phyloP scores from a whole-genome alignment of 441 rosid genomes.

The Adansonia grandidieri region DNA sequence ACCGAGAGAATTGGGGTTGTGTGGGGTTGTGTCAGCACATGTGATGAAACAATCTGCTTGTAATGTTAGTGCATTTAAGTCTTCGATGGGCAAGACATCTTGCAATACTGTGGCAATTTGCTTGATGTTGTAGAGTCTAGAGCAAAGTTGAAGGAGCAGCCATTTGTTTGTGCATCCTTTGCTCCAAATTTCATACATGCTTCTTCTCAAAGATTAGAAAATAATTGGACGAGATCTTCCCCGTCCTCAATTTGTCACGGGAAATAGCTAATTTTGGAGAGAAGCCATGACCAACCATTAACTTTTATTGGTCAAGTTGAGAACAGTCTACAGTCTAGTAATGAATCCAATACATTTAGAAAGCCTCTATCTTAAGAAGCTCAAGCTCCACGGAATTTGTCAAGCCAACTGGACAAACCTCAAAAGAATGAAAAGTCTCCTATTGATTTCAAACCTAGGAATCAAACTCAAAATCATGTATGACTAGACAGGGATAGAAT shows the following conservation, averaged over 20 bases:
- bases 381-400: conserved; percentile 25
- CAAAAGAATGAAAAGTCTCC: conserved; percentile 45
- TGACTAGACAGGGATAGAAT: conserved; percentile 39
- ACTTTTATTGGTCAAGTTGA: conserved; percentile 30
- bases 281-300: conserved; percentile 32
- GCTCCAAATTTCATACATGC: conserved; percentile 24
- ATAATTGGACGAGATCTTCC: conserved; percentile 35
- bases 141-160: conserved; percentile 35
- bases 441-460: conserved; percentile 38
- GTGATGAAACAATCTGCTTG: conserved; percentile 31
- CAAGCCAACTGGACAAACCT: conserved; percentile 43
- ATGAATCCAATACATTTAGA: conserved; percentile 32
- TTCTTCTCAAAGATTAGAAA: conserved; percentile 36
- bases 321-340: conserved; percentile 24
- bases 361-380: conserved; percentile 29
- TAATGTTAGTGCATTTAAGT: conserved; percentile 27
- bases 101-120: conserved; percentile 71
- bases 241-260: conserved; percentile 37
- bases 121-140: conserved; percentile 45
- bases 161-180: conserved; percentile 31
- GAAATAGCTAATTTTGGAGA: conserved; percentile 40
- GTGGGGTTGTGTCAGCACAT: conserved; percentile 35
- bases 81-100: conserved; percentile 45
- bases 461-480: conserved; percentile 34
- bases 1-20: conserved; percentile 16